Evolutionary conservation across 1,139 yeast genomes (phyloP).

Genomic region (Blastobotrys arbuscula): DNA sequence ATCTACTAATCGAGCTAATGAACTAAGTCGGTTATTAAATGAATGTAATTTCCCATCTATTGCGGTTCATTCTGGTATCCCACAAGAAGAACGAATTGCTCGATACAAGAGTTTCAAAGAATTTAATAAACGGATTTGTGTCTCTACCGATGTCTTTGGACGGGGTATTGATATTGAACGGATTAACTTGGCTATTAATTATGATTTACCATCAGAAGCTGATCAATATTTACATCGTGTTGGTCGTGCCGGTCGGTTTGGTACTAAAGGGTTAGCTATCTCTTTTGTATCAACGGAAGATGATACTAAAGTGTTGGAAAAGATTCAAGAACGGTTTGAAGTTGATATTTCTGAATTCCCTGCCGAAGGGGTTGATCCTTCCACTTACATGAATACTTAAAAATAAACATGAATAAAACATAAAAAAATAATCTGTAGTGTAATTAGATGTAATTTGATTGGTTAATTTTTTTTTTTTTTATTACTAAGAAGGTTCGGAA

Average conservation of each 20-base stretch:
- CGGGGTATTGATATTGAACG: slow-evolving; percentile 99
- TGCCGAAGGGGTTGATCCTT: slow-evolving; percentile 96
- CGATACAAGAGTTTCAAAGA: slow-evolving; percentile 95
- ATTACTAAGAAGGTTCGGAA: too few relatives aligned
- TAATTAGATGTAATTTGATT: slow-evolving; percentile 3
- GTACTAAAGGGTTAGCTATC: slow-evolving; percentile 96
- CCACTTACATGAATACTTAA: slow-evolving; percentile 95
- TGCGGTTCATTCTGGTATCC: slow-evolving; percentile 93
- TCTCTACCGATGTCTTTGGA: slow-evolving; percentile 96
- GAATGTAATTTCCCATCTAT: slow-evolving; percentile 97
- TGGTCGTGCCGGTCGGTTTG: slow-evolving; percentile 99
- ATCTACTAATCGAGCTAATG: slow-evolving; percentile 88
- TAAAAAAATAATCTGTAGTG: not conserved
- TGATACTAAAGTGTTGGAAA: slow-evolving; percentile 84
- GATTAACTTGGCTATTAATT: slow-evolving; percentile 95
- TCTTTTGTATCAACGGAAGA: slow-evolving; percentile 82
- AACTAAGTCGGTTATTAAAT: slow-evolving; percentile 80
- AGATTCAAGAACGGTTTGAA: slow-evolving; percentile 96
- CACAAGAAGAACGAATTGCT: slow-evolving; percentile 97
- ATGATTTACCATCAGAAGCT: slow-evolving; percentile 78
- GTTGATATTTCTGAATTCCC: slow-evolving; percentile 94
- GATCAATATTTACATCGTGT: slow-evolving; percentile 98
- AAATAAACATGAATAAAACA: not conserved
- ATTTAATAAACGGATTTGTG: slow-evolving; percentile 98
- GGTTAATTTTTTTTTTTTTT: not conserved